A percentile compares a stretch with the other conserved stretches of the same genome.
Evolutionary conservation across 139 green algal genomes (phyloP).

Genomic region (Chlamydomonas sp.): DNA sequence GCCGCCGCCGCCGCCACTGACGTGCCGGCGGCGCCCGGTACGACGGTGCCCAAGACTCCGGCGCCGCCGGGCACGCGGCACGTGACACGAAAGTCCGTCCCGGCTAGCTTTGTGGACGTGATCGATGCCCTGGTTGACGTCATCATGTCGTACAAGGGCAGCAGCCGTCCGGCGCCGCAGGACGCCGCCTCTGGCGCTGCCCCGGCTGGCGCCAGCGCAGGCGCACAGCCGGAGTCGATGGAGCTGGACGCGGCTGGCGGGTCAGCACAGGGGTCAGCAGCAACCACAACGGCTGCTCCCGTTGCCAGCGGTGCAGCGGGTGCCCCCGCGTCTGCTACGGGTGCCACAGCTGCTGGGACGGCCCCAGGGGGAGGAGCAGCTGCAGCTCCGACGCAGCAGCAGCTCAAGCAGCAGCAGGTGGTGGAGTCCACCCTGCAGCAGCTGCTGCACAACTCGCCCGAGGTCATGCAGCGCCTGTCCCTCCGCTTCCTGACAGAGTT

Average conservation of each 20-base stretch:
- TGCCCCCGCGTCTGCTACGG: neutral
- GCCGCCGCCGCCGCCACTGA: neutral
- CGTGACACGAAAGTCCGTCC: conserved; percentile 59
- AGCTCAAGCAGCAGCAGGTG: neutral
- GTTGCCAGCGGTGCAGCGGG: conserved; percentile 20
- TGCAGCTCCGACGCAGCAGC: neutral
- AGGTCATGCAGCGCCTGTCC: conserved; percentile 71
- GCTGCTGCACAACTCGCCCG: conserved; percentile 28
- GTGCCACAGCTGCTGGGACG: neutral
- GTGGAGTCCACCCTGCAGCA: conserved; percentile 45
- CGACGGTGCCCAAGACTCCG: conserved; percentile 15
- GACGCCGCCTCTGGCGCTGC: neutral
- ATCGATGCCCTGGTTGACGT: conserved; percentile 86
- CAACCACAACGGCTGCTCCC: neutral
- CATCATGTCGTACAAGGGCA: conserved; percentile 68
- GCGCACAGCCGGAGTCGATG: conserved; percentile 1
- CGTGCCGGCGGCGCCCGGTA: neutral
- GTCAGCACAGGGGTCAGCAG: neutral
- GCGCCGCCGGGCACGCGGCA: neutral
- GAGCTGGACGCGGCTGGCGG: conserved; percentile 38
- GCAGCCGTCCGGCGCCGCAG: neutral
- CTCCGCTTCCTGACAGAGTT: conserved; percentile 89
- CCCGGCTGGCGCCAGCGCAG: neutral
- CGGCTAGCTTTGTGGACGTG: conserved; percentile 80
- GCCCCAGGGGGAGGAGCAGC: neutral